Evolutionary conservation across 495 filamentous ascomycete species (phyloP).

Genomic region (Penicillium argentinense): DNA sequence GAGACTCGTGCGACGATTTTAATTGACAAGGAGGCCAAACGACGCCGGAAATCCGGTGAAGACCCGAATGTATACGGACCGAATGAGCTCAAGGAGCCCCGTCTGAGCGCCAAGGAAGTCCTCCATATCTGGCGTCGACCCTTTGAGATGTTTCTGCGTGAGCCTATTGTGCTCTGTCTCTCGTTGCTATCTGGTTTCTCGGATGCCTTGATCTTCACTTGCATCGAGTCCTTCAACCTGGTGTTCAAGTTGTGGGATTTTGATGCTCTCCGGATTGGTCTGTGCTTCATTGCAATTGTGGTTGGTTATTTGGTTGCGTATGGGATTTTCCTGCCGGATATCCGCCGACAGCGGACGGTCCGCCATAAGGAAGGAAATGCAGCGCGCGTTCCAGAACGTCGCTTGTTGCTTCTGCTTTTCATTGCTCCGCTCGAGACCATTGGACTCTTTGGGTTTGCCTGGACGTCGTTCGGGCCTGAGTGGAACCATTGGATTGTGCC

Average conservation of each 20-base stretch:
- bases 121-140: slow-evolving; percentile 65
- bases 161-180: slow-evolving; percentile 71
- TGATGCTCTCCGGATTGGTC: slow-evolving; percentile 51
- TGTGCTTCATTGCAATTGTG: slow-evolving; percentile 63
- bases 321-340: slow-evolving; percentile 62
- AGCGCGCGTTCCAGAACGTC: slow-evolving; percentile 56
- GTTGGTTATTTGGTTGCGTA: slow-evolving; percentile 69
- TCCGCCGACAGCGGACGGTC: slow-evolving; percentile 51
- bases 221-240: slow-evolving; percentile 64
- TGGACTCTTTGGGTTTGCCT: slow-evolving; percentile 69
- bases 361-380: slow-evolving; percentile 47
- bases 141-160: slow-evolving; percentile 75
- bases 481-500: slow-evolving; percentile 62
- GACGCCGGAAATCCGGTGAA: slow-evolving; percentile 56
- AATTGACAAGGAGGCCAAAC: slow-evolving; percentile 64
- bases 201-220: slow-evolving; percentile 78
- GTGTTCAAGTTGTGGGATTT: slow-evolving; percentile 71
- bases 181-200: slow-evolving; percentile 73
- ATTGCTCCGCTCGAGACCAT: slow-evolving; percentile 64
- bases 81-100: slow-evolving; percentile 53
- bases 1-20: slow-evolving; percentile 69
- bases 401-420: slow-evolving; percentile 53
- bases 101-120: slow-evolving; percentile 55
- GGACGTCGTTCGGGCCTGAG: slow-evolving; percentile 61
- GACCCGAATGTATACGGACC: slow-evolving; percentile 54